Evolutionary conservation across 2,329 filamentous ascomycete species (phyloP), one percentile per base, ranked within the genome.

Genomic region (Pyrenophora graminea): DNA sequence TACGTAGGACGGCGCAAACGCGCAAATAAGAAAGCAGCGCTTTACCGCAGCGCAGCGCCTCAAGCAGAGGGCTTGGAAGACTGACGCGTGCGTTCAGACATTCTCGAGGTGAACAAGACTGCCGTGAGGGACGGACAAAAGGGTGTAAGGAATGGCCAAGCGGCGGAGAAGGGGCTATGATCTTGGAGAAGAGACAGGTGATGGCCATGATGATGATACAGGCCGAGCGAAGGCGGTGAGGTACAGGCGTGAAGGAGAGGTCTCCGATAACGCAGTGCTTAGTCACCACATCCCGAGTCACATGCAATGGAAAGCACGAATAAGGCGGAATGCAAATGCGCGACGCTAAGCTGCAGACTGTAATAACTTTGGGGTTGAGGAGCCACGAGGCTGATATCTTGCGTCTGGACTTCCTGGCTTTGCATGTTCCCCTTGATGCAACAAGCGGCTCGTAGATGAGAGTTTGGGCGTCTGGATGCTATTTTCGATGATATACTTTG

Each of bases 121-220:
- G 43, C n/a, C 19, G 48, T 51, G 27, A 34, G 19, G 37, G 18
- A 19, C 48, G 48, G 48, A 39, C 42, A 32, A 47, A 46, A 23
- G 48, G 48, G 40, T 46, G 42, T 17, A 30, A 37, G 10, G 15
- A 39, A 32, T 3, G 33, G 46, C 46, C 46, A 49, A 49, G 46
- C 18, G 21, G 33, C 18, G 27, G 27, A 38, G 2, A 15, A 8
- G 17, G 27, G 39, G 32, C 41, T 25, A 45, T 18, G 12, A 33
- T 39, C 40, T 39, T 33, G 47, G 43, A 21, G 17, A 25, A 23
- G 39, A 19, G 12, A 19, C 33, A 27, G 36, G 23, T 45, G 19
- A 23, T 21, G 27, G 25, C 12, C 10, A 19, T 21, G 27, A 25
- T 23, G 34, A 45, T n/a, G 30, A 38, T 39, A 34, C 19, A 33